Evolutionary conservation across 768 basidiomycete species (phyloP).

Genomic region (Baorangia bicolor): DNA sequence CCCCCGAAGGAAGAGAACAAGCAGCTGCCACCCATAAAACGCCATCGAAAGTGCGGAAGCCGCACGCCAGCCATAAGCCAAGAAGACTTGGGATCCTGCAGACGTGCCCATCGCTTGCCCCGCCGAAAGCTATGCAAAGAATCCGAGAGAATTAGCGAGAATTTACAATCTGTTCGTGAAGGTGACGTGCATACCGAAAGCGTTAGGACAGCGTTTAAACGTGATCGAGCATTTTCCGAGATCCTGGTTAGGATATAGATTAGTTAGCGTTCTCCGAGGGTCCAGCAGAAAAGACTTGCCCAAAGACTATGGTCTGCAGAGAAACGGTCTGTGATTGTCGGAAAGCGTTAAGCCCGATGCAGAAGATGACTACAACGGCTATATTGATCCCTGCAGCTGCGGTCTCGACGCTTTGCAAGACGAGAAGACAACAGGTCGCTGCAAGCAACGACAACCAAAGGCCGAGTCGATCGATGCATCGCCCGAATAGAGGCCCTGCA

Average conservation of each 20-base stretch:
- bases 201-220: constrained; percentile 28
- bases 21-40: constrained; percentile 33
- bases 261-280: not conserved
- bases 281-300: constrained; percentile 1
- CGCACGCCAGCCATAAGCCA: constrained; percentile 38
- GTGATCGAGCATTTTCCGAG: constrained; percentile 26
- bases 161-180: not conserved
- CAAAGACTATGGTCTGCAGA: constrained; percentile 25
- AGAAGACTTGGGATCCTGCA: constrained; percentile 39
- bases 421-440: constrained; percentile 29
- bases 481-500: constrained; percentile 21
- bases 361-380: constrained; percentile 37
- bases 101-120: constrained; percentile 46
- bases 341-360: constrained; percentile 39
- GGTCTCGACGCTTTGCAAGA: constrained; percentile 34
- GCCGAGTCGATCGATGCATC: constrained; percentile 28
- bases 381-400: constrained; percentile 39
- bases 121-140: constrained; percentile 18
- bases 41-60: constrained; percentile 35
- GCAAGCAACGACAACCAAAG: constrained; percentile 42
- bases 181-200: constrained; percentile 22
- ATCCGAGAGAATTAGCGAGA: not conserved
- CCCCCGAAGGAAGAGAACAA: constrained; percentile 38
- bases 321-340: constrained; percentile 40
- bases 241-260: constrained; percentile 15